A percentile compares a stretch with the other conserved stretches of the same genome.
Conservation (phyloP, 108 stramenopile genomes). For the Cylindrotheca closterium region DNA sequence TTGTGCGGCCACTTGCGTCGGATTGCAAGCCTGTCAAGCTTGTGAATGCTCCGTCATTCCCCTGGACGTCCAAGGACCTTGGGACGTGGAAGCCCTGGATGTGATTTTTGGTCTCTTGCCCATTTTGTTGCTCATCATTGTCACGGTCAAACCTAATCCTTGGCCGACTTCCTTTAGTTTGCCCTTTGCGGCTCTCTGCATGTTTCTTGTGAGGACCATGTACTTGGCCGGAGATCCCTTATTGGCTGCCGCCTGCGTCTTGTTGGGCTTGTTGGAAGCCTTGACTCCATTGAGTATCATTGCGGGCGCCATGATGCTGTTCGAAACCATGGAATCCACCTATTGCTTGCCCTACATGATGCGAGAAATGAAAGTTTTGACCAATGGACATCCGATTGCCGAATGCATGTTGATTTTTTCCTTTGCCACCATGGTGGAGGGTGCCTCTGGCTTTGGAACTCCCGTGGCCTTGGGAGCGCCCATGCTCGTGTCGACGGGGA, state of each 20-base stretch:
- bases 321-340: slow-evolving; percentile 68
- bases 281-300: slow-evolving; percentile 51
- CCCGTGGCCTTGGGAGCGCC: slow-evolving; percentile 67
- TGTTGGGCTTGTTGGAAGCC: slow-evolving; percentile 56
- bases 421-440: slow-evolving; percentile 69
- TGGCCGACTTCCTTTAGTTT: slow-evolving; percentile 46
- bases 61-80: slow-evolving; percentile 36
- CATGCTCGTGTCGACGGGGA: slow-evolving; percentile 55
- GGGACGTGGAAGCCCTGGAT: slow-evolving; percentile 60
- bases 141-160: slow-evolving; percentile 43
- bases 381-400: slow-evolving; percentile 54
- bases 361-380: slow-evolving; percentile 65
- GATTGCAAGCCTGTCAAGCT: slow-evolving; percentile 38
- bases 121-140: slow-evolving; percentile 46
- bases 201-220: slow-evolving; percentile 60
- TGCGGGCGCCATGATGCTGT: slow-evolving; percentile 55
- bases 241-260: slow-evolving; percentile 34
- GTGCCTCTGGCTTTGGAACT: slow-evolving; percentile 68
- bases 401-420: slow-evolving; percentile 57
- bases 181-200: slow-evolving; percentile 47
- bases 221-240: slow-evolving; percentile 52
- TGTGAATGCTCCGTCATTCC: slow-evolving; percentile 41
- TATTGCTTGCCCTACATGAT: slow-evolving; percentile 72
- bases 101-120: slow-evolving; percentile 55
- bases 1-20: slow-evolving; percentile 20